These are phyloP conservation scores for Suhomyces kilbournensis DNA, from an alignment of 805 yeast genomes.

Conservation along the genomic window DNA sequence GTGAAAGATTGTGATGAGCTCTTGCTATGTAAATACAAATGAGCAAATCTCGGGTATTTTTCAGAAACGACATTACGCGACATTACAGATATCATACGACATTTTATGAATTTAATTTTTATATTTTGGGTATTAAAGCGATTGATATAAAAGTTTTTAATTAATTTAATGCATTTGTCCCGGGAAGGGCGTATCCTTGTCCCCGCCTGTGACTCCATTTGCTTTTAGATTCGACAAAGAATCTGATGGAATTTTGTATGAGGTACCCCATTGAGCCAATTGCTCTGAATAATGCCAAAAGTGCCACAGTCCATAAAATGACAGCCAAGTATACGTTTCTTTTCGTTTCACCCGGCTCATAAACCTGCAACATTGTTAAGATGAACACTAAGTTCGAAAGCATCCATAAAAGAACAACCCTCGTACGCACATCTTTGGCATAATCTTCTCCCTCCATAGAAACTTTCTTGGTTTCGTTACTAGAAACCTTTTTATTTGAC, in stretches of 20 bases:
- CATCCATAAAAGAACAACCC: slow-evolving; percentile 96
- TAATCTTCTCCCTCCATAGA: slow-evolving; percentile 67
- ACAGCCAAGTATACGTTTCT: slow-evolving; percentile 73
- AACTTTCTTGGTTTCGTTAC: slow-evolving; percentile 30
- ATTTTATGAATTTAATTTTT: background rate
- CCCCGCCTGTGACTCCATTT: slow-evolving; percentile 40
- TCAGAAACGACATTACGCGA: background rate
- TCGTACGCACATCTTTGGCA: slow-evolving; percentile 90
- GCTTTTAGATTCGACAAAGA: slow-evolving; percentile 36
- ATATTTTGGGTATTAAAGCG: slow-evolving; percentile 1
- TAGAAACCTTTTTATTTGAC: slow-evolving; percentile 49
- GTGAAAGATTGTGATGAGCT: background rate
- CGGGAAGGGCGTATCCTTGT: slow-evolving; percentile 35
- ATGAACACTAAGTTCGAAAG: slow-evolving; percentile 74
- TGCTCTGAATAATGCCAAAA: slow-evolving; percentile 77
- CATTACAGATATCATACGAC: background rate
- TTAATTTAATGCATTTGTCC: slow-evolving; percentile 31
- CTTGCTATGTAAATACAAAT: background rate
- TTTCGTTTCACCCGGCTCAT: slow-evolving; percentile 56
- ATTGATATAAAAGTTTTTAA: background rate
- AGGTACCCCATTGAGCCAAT: slow-evolving; percentile 76
- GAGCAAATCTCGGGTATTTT: background rate
- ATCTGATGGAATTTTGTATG: slow-evolving; percentile 35
- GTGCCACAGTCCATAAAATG: slow-evolving; percentile 91
- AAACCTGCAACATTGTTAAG: slow-evolving; percentile 85